A percentile compares a stretch with the other conserved stretches of the same genome.
Evolutionary conservation across 768 basidiomycete genomes (phyloP).

Genomic region (Phallus indusiatus): DNA sequence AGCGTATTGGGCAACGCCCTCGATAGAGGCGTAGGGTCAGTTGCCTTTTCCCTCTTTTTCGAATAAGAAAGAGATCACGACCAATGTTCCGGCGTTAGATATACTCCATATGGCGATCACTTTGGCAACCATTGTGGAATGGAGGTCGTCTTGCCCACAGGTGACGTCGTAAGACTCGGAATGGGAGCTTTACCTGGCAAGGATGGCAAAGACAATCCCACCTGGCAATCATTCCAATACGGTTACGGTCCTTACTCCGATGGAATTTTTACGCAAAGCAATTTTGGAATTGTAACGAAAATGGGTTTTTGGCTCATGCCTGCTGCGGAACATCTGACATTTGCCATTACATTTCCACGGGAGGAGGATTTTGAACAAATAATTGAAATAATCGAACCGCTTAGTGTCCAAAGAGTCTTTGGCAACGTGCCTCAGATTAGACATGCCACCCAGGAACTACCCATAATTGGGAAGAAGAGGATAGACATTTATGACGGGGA

Average conservation of each 20-base stretch:
- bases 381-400: background rate
- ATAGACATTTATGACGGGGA: background rate
- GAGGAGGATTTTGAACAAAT: conserved; percentile 1
- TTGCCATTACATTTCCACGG: background rate
- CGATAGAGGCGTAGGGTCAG: conserved; percentile 1
- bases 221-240: conserved; percentile 4
- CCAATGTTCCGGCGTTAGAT: background rate
- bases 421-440: background rate
- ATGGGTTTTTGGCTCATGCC: conserved; percentile 6
- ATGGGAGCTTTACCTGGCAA: conserved; percentile 1
- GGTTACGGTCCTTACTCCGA: conserved; percentile 3
- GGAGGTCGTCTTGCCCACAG: conserved; percentile 1
- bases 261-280: conserved; percentile 1
- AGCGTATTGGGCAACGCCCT: conserved; percentile 1
- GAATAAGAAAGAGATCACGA: background rate
- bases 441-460: background rate
- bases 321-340: background rate
- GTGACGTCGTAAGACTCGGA: background rate
- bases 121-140: conserved; percentile 3
- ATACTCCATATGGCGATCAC: conserved; percentile 1
- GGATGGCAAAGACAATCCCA: background rate
- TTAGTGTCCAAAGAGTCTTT: background rate
- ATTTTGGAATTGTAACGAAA: conserved; percentile 2
- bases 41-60: background rate
- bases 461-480: background rate